Evolutionary conservation across 2,329 filamentous ascomycete species (phyloP).

Genomic region (Xylariaceae sp.): DNA sequence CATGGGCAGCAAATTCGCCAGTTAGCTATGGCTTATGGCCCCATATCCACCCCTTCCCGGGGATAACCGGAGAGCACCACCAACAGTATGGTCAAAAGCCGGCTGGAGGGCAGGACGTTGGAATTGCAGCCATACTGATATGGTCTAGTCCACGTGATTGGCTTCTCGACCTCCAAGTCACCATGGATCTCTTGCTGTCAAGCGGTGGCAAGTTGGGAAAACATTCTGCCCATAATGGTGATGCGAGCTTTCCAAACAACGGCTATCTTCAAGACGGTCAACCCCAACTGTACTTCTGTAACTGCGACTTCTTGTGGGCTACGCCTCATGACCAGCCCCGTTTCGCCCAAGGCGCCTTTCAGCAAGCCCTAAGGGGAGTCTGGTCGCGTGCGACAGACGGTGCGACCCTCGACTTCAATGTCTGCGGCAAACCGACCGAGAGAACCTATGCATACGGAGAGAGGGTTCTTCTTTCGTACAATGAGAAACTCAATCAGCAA

Average conservation of each 20-base stretch:
- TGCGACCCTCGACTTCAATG: slow-evolving; percentile 47
- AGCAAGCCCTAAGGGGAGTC: slow-evolving; percentile 60
- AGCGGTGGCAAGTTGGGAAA: slow-evolving; percentile 61
- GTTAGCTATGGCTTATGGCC: slow-evolving; percentile 33
- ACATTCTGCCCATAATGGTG: slow-evolving; percentile 57
- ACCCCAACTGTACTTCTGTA: slow-evolving; percentile 66
- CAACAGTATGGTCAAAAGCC: slow-evolving; percentile 39
- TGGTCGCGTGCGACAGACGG: slow-evolving; percentile 50
- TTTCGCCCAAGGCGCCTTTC: slow-evolving; percentile 69
- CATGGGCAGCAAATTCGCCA: slow-evolving; percentile 34
- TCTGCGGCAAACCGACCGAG: slow-evolving; percentile 65
- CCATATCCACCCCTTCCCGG: slow-evolving; percentile 36
- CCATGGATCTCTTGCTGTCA: slow-evolving; percentile 32
- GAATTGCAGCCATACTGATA: slow-evolving; percentile 34
- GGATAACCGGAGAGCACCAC: slow-evolving; percentile 35
- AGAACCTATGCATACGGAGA: slow-evolving; percentile 68
- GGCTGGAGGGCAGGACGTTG: not conserved
- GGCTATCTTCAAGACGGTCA: slow-evolving; percentile 56
- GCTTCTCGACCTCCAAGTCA: slow-evolving; percentile 34
- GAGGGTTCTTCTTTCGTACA: slow-evolving; percentile 43
- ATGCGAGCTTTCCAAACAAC: slow-evolving; percentile 26
- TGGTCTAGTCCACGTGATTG: slow-evolving; percentile 36
- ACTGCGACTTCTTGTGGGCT: slow-evolving; percentile 70
- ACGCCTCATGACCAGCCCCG: slow-evolving; percentile 64
- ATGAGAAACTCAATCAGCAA: slow-evolving; percentile 15